Evolutionary conservation across 2,329 filamentous ascomycete species (phyloP).

Genomic region (Fusarium albosuccineum): DNA sequence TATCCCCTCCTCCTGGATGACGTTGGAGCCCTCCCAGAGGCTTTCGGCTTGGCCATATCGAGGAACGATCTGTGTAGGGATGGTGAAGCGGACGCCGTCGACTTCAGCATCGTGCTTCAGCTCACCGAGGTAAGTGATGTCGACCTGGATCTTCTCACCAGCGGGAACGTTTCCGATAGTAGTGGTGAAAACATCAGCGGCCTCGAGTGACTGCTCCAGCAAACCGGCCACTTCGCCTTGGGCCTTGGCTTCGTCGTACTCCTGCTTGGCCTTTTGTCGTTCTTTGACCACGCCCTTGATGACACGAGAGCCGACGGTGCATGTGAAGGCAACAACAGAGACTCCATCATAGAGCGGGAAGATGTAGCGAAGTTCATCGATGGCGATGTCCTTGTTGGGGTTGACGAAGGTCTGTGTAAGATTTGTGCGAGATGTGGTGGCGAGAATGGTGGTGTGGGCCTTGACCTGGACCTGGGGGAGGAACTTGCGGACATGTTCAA

Average conservation of each 20-base stretch:
- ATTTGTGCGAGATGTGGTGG: conserved; percentile 62
- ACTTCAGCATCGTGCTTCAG: conserved; percentile 78
- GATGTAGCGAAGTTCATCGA: conserved; percentile 69
- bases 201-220: conserved; percentile 70
- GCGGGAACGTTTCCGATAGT: conserved; percentile 76
- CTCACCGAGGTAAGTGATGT: conserved; percentile 77
- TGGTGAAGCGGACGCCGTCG: conserved; percentile 76
- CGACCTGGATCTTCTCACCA: conserved; percentile 67
- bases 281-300: conserved; percentile 77
- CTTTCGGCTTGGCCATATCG: conserved; percentile 65
- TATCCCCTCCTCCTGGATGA: conserved; percentile 34
- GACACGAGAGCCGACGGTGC: conserved; percentile 70
- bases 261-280: conserved; percentile 69
- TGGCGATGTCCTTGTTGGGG: conserved; percentile 51
- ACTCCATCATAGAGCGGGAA: conserved; percentile 82
- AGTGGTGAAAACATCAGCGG: conserved; percentile 76
- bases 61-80: conserved; percentile 76
- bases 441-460: conserved; percentile 71
- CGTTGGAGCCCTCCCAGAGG: conserved; percentile 3
- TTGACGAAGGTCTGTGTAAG: conserved; percentile 73
- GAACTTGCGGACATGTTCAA: conserved; percentile 51
- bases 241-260: conserved; percentile 70
- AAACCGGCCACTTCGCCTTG: conserved; percentile 73
- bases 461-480: conserved; percentile 71
- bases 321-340: conserved; percentile 76